phyloP scores from a whole-genome alignment of 2,329 filamentous ascomycete genomes.

The Aquanectria penicillioides region DNA sequence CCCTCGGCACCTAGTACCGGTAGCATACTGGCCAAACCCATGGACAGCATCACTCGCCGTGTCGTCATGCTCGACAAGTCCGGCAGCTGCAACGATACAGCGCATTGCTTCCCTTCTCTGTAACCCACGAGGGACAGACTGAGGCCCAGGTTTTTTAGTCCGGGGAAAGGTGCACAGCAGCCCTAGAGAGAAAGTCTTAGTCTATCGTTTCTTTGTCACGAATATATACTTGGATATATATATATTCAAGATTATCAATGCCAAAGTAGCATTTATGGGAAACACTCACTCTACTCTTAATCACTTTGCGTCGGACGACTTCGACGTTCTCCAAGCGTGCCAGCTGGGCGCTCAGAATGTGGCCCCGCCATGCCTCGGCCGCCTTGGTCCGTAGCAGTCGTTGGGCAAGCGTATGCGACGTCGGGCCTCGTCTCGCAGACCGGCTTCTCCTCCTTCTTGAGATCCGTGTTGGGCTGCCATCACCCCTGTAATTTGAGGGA shows the following conservation, averaged over 20 bases:
- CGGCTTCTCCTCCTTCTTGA: conserved; percentile 32
- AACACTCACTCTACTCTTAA: conserved; percentile 34
- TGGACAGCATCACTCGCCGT: conserved; percentile 42
- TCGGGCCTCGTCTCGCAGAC: conserved; percentile 22
- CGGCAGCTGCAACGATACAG: conserved; percentile 35
- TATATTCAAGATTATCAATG: no score
- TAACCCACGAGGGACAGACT: conserved; percentile 31
- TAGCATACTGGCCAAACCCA: conserved; percentile 45
- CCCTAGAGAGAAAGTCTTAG: conserved; percentile 24
- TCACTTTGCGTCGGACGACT: conserved; percentile 12
- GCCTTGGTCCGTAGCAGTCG: conserved; percentile 54
- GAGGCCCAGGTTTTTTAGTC: conserved; percentile 31
- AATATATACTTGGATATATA: no score
- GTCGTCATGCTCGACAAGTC: conserved; percentile 41
- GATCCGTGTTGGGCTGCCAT: conserved; percentile 27
- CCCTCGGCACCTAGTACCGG: conserved; percentile 36
- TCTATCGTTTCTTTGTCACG: no score
- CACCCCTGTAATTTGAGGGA: conserved; percentile 33
- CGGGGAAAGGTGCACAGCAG: conserved; percentile 31
- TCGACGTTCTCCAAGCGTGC: conserved; percentile 33
- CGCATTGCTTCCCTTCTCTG: conserved; percentile 26
- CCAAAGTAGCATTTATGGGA: no score
- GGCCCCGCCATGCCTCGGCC: conserved; percentile 51
- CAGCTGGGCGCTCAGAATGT: conserved; percentile 44
- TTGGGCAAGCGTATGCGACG: conserved; percentile 52